Evolutionary conservation across 768 basidiomycete species (phyloP).

Genomic region (Boletus speciosus): DNA sequence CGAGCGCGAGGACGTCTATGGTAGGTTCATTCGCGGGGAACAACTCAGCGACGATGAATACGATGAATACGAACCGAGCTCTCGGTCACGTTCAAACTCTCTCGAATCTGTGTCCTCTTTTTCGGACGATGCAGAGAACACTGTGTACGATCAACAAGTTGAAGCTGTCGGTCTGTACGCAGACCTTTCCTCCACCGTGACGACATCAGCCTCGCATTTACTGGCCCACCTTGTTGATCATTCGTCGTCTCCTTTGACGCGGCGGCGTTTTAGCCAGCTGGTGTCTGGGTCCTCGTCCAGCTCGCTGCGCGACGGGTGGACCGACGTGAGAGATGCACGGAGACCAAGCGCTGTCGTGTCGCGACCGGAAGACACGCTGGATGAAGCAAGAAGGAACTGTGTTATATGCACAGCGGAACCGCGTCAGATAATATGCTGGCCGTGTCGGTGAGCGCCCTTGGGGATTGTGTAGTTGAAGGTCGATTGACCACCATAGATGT

Average conservation of each 20-base stretch:
- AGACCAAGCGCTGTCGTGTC: constrained; percentile 10
- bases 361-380: constrained; percentile 25
- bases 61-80: constrained; percentile 33
- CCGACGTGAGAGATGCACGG: constrained; percentile 29
- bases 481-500: constrained; percentile 34
- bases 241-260: constrained; percentile 47
- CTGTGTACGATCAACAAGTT: constrained; percentile 21
- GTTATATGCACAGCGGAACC: constrained; percentile 70
- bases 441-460: constrained; percentile 59
- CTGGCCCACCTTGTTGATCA: constrained; percentile 52
- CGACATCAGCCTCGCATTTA: constrained; percentile 41
- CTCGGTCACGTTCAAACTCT: constrained; percentile 20
- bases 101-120: constrained; percentile 22
- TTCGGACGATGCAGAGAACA: constrained; percentile 32
- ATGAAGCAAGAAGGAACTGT: constrained; percentile 43
- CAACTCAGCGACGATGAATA: constrained; percentile 48
- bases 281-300: constrained; percentile 20
- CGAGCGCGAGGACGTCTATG: constrained; percentile 41
- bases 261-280: constrained; percentile 42
- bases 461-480: not conserved
- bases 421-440: constrained; percentile 78
- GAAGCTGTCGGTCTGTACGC: constrained; percentile 52
- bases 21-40: constrained; percentile 60
- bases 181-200: constrained; percentile 45
- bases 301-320: constrained; percentile 23